Percentiles rank a stretch among this genome's conserved stretches.
phyloP scores from a whole-genome alignment of 371 early-diverging fungal species.

The Amoeboaphelidium protococcarum region DNA sequence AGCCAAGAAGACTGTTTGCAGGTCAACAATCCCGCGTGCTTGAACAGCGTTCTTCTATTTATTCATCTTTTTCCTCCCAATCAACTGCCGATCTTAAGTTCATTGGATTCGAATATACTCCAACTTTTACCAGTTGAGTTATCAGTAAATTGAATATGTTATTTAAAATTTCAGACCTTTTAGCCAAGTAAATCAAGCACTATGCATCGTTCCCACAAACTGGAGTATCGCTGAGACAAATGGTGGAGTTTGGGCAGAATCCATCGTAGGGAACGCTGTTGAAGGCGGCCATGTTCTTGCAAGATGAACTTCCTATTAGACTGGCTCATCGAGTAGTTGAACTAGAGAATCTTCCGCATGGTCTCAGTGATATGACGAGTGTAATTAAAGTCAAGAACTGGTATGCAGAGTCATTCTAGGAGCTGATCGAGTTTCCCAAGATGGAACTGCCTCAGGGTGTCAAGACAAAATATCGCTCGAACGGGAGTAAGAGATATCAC shows the following conservation, averaged over 20 bases:
- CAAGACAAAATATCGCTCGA: constrained; percentile 2
- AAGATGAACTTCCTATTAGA: constrained; percentile 79
- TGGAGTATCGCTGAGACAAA: constrained; percentile 63
- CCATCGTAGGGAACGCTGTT: constrained; percentile 58
- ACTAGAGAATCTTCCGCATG: constrained; percentile 62
- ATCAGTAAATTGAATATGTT: background rate
- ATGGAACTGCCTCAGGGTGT: constrained; percentile 15
- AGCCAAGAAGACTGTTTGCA: background rate
- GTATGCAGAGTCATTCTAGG: constrained; percentile 76
- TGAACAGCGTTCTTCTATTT: too few relatives aligned
- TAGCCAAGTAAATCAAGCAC: constrained; percentile 5
- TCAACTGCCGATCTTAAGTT: background rate
- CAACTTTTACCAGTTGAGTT: background rate
- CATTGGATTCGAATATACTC: background rate
- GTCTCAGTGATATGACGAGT: constrained; percentile 64
- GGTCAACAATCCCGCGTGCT: background rate
- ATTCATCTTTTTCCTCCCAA: background rate
- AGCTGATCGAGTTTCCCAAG: constrained; percentile 30
- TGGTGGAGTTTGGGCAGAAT: constrained; percentile 71
- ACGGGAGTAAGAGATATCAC: constrained; percentile 6
- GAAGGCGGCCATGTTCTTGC: constrained; percentile 65
- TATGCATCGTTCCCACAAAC: constrained; percentile 46
- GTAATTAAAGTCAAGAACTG: constrained; percentile 70
- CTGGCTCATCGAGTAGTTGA: constrained; percentile 89
- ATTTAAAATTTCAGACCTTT: background rate